Evolutionary conservation across 176 grass and related monocot genomes (phyloP), one percentile per base, ranked within the genome.

Genomic region (Juncus inflexus): DNA sequence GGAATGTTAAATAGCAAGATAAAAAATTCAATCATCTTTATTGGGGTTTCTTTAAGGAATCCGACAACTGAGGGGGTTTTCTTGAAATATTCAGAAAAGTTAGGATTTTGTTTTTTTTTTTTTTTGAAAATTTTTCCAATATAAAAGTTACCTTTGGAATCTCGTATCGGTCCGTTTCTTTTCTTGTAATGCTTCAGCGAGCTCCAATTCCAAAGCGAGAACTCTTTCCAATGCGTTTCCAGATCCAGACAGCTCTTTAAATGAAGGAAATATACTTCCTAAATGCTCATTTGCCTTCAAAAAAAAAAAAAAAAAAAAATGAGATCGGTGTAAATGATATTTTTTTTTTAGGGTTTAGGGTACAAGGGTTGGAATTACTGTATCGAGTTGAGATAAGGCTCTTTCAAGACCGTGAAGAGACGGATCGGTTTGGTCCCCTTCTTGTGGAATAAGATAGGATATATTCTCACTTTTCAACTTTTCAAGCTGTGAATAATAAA

Each of bases 191-290:
- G 80, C 83, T 84, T 89, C 88, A n/a, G 88, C 94, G 15, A 92
- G 83, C 64, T 99, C 88, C 9, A 99, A 83, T 77, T 99, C 94
- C 62, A 99, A 99, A 35, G 94, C 88, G 52, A 92, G 88, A 67
- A 92, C 80, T 80, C 83, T 92, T 86, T 89, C 88, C 60, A 84
- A 81, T 69, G 88, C 80, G 84, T 91, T 99, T 41, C 94, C 94
- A 77, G 83, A 82, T 53, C 78, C 85, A 67, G 88, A 83, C 75
- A 99, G 76, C 77, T 99, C 85, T 81, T 92, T 80, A 79, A 91
- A 99, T 61, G 73, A 84, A 69, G 94, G 85, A 12, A 99, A 92
- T 65, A 86, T 81, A 50, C 41, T 86, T 63, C 60, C 74, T 64
- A 97, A 71, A 77, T 97, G 88, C 67, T 91, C 88, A 80, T 91